Percentiles rank a stretch among this genome's conserved stretches.
phyloP scores from a whole-genome alignment of 1,284 basidiomycete species.

The Moesziomyces sp. region DNA sequence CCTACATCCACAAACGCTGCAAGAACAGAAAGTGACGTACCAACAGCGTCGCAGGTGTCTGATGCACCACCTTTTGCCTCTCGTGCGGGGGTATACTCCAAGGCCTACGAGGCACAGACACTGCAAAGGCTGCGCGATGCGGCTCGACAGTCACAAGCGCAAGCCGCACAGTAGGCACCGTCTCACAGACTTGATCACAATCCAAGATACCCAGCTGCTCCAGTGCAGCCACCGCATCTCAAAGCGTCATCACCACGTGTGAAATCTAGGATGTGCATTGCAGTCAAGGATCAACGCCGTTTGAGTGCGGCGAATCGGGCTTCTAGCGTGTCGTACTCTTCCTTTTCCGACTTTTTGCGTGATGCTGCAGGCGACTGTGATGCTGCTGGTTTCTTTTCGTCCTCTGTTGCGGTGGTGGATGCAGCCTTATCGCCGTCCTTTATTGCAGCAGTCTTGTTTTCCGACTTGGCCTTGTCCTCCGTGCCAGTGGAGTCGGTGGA shows the following conservation, averaged over 20 bases:
- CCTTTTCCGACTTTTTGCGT: conserved; percentile 29
- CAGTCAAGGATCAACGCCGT: conserved; percentile 9
- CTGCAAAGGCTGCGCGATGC: conserved; percentile 30
- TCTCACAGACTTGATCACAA: not conserved
- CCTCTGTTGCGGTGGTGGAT: conserved; percentile 8
- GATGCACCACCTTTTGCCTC: not conserved
- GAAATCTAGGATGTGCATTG: not conserved
- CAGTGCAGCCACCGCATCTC: not conserved
- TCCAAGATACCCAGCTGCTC: not conserved
- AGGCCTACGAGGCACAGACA: conserved; percentile 26
- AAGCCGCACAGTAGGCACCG: conserved; percentile 13
- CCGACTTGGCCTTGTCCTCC: conserved; percentile 7
- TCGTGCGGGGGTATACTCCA: conserved; percentile 19
- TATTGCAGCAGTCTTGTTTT: not conserved
- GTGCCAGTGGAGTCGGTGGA: not conserved
- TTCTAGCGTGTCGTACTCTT: conserved; percentile 45
- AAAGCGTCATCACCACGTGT: not conserved
- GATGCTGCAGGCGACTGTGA: conserved; percentile 12
- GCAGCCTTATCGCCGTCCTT: not conserved
- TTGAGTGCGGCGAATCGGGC: conserved; percentile 53
- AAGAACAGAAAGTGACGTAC: not conserved
- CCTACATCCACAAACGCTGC: not conserved
- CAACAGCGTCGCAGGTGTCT: not conserved
- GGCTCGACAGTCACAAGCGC: conserved; percentile 16
- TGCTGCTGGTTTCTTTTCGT: conserved; percentile 5